phyloP scores from a whole-genome alignment of 2,329 filamentous ascomycete species.

The Thermomyces lanuginosus region DNA sequence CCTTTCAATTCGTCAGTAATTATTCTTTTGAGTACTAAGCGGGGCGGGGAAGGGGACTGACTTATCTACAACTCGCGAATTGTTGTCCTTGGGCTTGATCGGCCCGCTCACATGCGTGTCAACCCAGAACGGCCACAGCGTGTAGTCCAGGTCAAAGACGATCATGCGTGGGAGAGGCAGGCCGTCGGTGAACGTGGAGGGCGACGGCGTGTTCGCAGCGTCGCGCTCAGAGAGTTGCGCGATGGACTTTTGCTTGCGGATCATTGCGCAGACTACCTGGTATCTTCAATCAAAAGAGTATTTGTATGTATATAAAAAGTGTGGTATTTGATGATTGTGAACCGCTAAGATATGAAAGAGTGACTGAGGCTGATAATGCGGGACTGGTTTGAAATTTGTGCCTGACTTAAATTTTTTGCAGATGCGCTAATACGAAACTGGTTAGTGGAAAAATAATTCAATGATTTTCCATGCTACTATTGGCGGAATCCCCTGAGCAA shows the following conservation, averaged over 20 bases:
- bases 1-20: conserved; percentile 12
- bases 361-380: too few relatives aligned
- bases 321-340: too few relatives aligned
- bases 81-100: conserved; percentile 44
- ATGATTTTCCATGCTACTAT: too few relatives aligned
- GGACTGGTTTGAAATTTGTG: too few relatives aligned
- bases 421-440: too few relatives aligned
- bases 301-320: too few relatives aligned
- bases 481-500: too few relatives aligned
- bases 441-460: too few relatives aligned
- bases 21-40: not conserved
- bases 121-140: conserved; percentile 97
- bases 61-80: conserved; percentile 29
- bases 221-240: conserved; percentile 18
- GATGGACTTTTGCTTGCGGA: conserved; percentile 20
- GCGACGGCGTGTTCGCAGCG: conserved; percentile 25
- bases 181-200: conserved; percentile 45
- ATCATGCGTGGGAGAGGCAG: conserved; percentile 65
- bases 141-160: conserved; percentile 95
- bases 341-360: too few relatives aligned
- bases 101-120: conserved; percentile 78
- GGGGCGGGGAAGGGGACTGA: conserved; percentile 9
- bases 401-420: too few relatives aligned
- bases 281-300: not conserved
- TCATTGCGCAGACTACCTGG: conserved; percentile 11